Percentiles rank a stretch among this genome's conserved stretches.
Evolutionary conservation across 805 yeast genomes (phyloP).

Genomic region (Ogataea parapolymorpha): DNA sequence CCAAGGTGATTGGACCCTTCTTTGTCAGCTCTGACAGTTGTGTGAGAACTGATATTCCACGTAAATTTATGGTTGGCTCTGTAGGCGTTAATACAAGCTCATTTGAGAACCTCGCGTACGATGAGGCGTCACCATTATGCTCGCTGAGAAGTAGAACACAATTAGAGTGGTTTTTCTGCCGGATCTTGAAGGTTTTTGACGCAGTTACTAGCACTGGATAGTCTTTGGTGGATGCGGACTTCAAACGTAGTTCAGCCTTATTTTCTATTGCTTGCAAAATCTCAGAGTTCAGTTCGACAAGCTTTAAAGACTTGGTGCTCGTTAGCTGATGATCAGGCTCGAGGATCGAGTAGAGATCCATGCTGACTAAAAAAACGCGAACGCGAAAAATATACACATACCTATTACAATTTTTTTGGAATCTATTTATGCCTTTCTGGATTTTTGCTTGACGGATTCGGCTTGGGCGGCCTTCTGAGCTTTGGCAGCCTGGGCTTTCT

Average conservation of each 20-base stretch:
- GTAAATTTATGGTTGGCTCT: slow-evolving; percentile 11
- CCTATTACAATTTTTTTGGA: neutral
- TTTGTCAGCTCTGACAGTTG: slow-evolving; percentile 1
- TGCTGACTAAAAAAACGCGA: slow-evolving; percentile 7
- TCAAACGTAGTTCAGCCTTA: slow-evolving; percentile 17
- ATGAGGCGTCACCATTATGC: neutral
- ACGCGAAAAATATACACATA: neutral
- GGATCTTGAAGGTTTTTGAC: slow-evolving; percentile 55
- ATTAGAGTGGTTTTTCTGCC: slow-evolving; percentile 86
- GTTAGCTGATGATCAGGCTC: slow-evolving; percentile 20
- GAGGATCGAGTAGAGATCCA: slow-evolving; percentile 30
- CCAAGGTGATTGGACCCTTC: neutral
- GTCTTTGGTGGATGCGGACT: slow-evolving; percentile 16
- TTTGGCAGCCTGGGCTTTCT: slow-evolving; percentile 14
- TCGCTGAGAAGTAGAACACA: slow-evolving; percentile 54
- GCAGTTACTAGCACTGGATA: slow-evolving; percentile 61
- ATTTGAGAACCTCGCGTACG: slow-evolving; percentile 12
- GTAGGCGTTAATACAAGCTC: slow-evolving; percentile 14
- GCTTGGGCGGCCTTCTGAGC: slow-evolving; percentile 16
- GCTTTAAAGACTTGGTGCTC: slow-evolving; percentile 34
- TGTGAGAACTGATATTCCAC: slow-evolving; percentile 11
- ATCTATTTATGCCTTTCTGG: slow-evolving; percentile 30
- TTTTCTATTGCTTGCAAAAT: slow-evolving; percentile 37
- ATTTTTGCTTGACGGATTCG: slow-evolving; percentile 21
- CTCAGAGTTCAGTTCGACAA: slow-evolving; percentile 53